Conservation (phyloP, 176 grass and related monocot species). For the Hordeum vulgare region MorexV3_pseudomolecules_assembly NC_058524.1:543891128-543891627, state of each 20-base stretch:
- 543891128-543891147: background rate
- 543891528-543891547: background rate
- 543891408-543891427: background rate
- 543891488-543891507: background rate
- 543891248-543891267: too few species aligned
- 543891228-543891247: background rate
- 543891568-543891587: conserved; percentile 75
- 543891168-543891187: background rate
- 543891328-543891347: background rate
- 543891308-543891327: background rate
- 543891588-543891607: conserved; percentile 69
- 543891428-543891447: background rate
- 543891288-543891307: background rate
- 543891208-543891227: background rate
- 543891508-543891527: background rate
- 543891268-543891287: background rate
- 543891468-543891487: background rate
- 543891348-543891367: background rate
- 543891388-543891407: background rate
- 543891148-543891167: background rate
- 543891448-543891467: background rate
- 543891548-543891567: background rate
- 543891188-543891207: background rate
- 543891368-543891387: background rate
- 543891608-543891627: conserved; percentile 80